Evolutionary conservation across 148 eudicot genomes (phyloP), one percentile per base, ranked within the genome.

Genomic region (Salicornia ramosissima): DNA sequence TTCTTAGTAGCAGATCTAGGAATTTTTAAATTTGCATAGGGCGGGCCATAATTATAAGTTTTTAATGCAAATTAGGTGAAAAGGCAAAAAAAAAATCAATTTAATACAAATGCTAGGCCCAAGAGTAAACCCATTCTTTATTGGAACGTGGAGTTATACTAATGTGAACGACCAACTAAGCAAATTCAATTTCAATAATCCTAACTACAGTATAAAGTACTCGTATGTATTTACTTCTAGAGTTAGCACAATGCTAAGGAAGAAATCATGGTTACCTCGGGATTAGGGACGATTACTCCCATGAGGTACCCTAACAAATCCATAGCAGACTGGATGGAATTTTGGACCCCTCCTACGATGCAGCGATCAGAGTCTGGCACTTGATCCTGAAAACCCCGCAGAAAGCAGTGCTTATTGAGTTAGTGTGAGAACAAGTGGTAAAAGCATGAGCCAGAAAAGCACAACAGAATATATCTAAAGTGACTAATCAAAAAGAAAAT

Each of bases 301-400:
- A 90, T 88, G 40, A 80, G 58, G 80, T 90, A 93, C 46, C 90
- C 86, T 78, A 90, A 78, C 82, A 90, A 83, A 57, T 93, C 96
- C 75, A 90, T 76, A 31, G 85, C 53, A 57, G 98, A 86, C 52
- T 93, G 98, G 46, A 93, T 88, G 28, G 98, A 93, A 74, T 90
- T 93, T 71, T 90, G 98, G 68, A 88, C 98, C 19, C 91, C 96
- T 58, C 98, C 98, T 34, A 93, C 98, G 13, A 85, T 79, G 65
- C 90, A 85, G 5, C 98, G 86, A 65, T 93, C 98, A 28, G 82
- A 73, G 50, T 86, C 98, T 26, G 84, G 84, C 58, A 93, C 94
- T 69, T 80, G 85, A 81, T 93, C 98, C 98, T 93, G 61, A 65
- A 57, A 19, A 14, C 5, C 42, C 30, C 76, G 51, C n/a, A 22